Percentiles rank a stretch among this genome's conserved stretches.
phyloP scores from a whole-genome alignment of 306 rosid species.

The Mimosa pudica region DNA sequence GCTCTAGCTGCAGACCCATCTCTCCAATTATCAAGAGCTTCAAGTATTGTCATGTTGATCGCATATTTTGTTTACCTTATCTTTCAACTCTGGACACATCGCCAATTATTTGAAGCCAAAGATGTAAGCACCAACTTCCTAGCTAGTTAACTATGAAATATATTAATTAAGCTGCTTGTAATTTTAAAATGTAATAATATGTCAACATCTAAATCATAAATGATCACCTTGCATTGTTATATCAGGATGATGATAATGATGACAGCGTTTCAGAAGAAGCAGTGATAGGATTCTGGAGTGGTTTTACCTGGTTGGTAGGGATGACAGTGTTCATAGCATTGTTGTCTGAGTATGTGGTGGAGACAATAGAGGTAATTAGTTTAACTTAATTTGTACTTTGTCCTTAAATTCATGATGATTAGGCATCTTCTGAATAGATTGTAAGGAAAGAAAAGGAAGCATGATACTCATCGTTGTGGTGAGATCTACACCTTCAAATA shows the following conservation, averaged over 20 bases:
- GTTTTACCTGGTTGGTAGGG: slow-evolving; percentile 69
- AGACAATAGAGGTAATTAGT: slow-evolving; percentile 70
- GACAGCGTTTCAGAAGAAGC: slow-evolving; percentile 51
- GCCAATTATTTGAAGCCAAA: slow-evolving; percentile 65
- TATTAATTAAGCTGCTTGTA: background rate
- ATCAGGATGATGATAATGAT: slow-evolving; percentile 46
- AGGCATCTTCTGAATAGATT: background rate
- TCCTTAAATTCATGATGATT: background rate
- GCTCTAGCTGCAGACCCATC: slow-evolving; percentile 36
- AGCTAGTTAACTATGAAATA: background rate
- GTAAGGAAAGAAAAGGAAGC: no score
- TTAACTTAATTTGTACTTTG: background rate
- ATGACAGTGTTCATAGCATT: slow-evolving; percentile 73
- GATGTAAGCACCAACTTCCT: slow-evolving; percentile 41
- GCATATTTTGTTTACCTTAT: slow-evolving; percentile 72
- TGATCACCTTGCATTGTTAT: slow-evolving; percentile 3
- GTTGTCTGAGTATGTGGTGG: slow-evolving; percentile 82
- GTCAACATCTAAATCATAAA: background rate
- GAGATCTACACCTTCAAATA: no score
- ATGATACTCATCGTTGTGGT: no score
- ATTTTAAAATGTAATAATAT: background rate
- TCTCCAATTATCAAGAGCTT: slow-evolving; percentile 66
- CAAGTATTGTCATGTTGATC: slow-evolving; percentile 73
- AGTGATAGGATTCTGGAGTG: slow-evolving; percentile 79
- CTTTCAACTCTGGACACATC: slow-evolving; percentile 82